Conservation (phyloP, 202 grass and related monocot species). For the Panicum hallii region DNA sequence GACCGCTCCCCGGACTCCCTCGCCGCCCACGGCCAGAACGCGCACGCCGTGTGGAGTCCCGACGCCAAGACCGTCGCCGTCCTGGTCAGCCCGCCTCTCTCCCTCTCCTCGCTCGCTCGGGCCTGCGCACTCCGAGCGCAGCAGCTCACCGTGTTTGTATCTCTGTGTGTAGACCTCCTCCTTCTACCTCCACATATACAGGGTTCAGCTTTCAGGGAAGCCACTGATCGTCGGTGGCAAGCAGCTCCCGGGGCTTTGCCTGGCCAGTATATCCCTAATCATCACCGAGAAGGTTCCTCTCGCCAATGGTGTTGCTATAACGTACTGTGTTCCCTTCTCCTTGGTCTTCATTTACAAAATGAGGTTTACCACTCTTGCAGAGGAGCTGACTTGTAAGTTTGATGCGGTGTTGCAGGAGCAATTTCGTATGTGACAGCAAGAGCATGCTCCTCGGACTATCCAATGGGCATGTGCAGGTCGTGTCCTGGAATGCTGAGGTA, state of each 20-base stretch:
- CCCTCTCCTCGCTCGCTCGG: not conserved
- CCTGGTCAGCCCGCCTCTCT: conserved; percentile 60
- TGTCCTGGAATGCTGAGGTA: conserved; percentile 99
- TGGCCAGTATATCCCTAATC: conserved; percentile 64
- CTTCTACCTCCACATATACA: conserved; percentile 88
- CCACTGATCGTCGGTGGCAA: conserved; percentile 81
- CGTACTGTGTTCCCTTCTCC: conserved; percentile 56
- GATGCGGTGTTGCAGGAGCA: conserved; percentile 65
- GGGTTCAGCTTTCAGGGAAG: conserved; percentile 85
- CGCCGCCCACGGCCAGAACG: conserved; percentile 72
- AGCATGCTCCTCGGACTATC: conserved; percentile 91
- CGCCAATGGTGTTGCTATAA: conserved; percentile 64
- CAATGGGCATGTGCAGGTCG: conserved; percentile 76
- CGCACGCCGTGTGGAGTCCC: conserved; percentile 90
- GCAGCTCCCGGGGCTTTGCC: conserved; percentile 72
- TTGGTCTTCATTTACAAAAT: not conserved
- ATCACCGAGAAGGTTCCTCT: conserved; percentile 85
- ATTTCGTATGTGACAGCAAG: conserved; percentile 91
- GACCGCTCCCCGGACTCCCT: conserved; percentile 66
- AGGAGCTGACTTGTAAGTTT: conserved; percentile 42
- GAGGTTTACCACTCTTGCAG: not conserved
- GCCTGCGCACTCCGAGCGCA: not conserved
- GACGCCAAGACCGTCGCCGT: conserved; percentile 84
- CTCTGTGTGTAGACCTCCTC: conserved; percentile 65
- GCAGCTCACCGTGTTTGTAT: conserved; percentile 19